Base-by-base conservation (phyloP, 2,329 filamentous ascomycete species). In the Xylaria sp. region DNA sequence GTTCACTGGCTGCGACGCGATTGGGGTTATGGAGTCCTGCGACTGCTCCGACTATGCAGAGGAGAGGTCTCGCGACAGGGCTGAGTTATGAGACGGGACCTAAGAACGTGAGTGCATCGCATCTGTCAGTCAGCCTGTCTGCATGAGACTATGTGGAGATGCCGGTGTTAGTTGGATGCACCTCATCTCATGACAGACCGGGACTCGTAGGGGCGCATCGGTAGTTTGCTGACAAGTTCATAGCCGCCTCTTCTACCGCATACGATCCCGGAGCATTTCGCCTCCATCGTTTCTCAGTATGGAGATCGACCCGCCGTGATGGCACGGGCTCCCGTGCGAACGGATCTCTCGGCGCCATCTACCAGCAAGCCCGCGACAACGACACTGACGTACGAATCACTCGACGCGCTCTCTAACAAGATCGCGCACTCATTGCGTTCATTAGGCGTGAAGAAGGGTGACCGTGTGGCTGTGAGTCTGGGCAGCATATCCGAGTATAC, bases 401-500 rank as follows among this genome's bases (percentile, higher is more conserved):
- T 99, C 8, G 90, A 97, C 72, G 76, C 80, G 2, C 80, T 84
- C 59, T 96, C 91, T 63, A 93, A 92, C 77, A 79, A 82, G 2
- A 78, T 96, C 7, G 91, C 92, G 0, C 78, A 82, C 54, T 89
- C 90, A 0, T 76, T 97, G 13, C 76, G 81, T 23, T 83, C 83
- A 0, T 76, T 88, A 0, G 91, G 91, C 2, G 89, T 97, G 1
- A 79, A 76, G 61, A 95, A 92, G 69, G 92, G 91, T 4, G 88
- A 95, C 71, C 83, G 91, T 37, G 90, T 97, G 9, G 92, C 90
- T 11, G 85, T 97, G 30, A 93, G 88, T 61, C 77, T 97, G 55
- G 93, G 93, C 13, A 97, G 96, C 74, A 87, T 86, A 48, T 78
- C 88, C 66, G 92, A 96, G 73, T 93, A 91, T 72, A 91, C 90